Base-by-base conservation (phyloP, 768 basidiomycete genomes). In the Macrolepiota albuminosa region DNA sequence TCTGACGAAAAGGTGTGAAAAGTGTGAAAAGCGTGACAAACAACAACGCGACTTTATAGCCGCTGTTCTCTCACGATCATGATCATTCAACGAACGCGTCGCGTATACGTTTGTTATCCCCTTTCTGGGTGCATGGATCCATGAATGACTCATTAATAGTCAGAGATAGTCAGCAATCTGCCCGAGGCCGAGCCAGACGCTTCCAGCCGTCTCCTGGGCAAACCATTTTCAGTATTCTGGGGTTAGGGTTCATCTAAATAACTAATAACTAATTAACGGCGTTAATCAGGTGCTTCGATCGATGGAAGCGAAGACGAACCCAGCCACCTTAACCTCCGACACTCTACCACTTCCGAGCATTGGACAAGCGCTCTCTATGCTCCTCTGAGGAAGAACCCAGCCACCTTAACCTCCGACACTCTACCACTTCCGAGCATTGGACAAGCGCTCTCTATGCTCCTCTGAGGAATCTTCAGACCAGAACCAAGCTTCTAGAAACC, bases 11-110 rank as follows among this genome's bases (percentile, higher is more conserved):
- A 29, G 29, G 67, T 61, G 57, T 64, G 63, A 67, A 64, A 63
- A 64, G 34, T 68, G 57, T 61, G 61, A 61, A 56, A 29, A 29
- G 29, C 4, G 34, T 56, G 60, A 64, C 63, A 66, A 62, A 68
- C 67, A 63, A 52, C 10, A 63, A 67, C 66, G 66, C 65, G 66
- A 66, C 66, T 66, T 72, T 72, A 72, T 70, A 66, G 61, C 11
- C 10, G 10, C 29, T 29, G 36, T 37, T 55, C 42, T 54, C 53
- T 61, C 58, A 58, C 57, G 54, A 36, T 55, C 47, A 42, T 46
- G 11, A 48, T 50, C 51, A 54, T 55, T 61, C 62, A 62, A 60
- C 62, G 61, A 29, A 46, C 59, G 53, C 16, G 40, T 53, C 37
- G 24, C 37, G 51, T 33, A 49, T 10, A 24, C 18, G 10, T 37